Conservation (phyloP, 2,329 filamentous ascomycete species). For the Aspergillus texensis region DNA sequence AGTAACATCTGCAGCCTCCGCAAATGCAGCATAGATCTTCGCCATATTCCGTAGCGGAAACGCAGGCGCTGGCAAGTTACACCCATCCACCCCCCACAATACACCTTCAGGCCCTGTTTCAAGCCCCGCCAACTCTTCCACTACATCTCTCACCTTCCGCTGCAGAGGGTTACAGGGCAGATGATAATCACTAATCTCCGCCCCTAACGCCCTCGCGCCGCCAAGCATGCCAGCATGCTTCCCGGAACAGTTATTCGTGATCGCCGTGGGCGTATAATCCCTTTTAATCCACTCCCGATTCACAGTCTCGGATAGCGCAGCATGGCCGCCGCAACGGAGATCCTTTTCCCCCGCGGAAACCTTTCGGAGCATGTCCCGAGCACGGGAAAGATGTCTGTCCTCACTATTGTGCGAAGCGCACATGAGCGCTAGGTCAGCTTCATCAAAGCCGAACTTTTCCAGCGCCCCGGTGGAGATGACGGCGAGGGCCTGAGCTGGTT, state of each 20-base stretch:
- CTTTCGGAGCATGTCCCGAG: slow-evolving; percentile 43
- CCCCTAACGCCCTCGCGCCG: slow-evolving; percentile 43
- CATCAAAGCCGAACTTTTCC: slow-evolving; percentile 41
- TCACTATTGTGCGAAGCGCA: slow-evolving; percentile 54
- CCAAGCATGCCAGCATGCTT: slow-evolving; percentile 55
- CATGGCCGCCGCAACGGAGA: slow-evolving; percentile 49
- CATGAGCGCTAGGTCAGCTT: slow-evolving; percentile 50
- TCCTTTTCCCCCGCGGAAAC: slow-evolving; percentile 37
- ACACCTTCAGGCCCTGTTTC: slow-evolving; percentile 13
- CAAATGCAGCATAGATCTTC: slow-evolving; percentile 42
- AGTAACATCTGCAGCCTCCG: slow-evolving; percentile 31
- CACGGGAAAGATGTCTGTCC: slow-evolving; percentile 42
- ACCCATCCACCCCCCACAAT: slow-evolving; percentile 52
- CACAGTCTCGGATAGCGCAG: slow-evolving; percentile 37
- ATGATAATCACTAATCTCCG: slow-evolving; percentile 39
- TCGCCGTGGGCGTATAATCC: slow-evolving; percentile 40
- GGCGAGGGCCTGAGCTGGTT: slow-evolving; percentile 50
- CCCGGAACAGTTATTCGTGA: slow-evolving; percentile 53
- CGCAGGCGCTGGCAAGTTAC: slow-evolving; percentile 53
- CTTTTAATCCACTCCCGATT: slow-evolving; percentile 45
- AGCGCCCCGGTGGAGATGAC: slow-evolving; percentile 47
- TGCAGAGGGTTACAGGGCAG: slow-evolving; percentile 44
- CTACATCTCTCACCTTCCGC: slow-evolving; percentile 36
- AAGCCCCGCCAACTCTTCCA: slow-evolving; percentile 41
- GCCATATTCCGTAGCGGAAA: slow-evolving; percentile 42